Evolutionary conservation across 148 eudicot species (phyloP), one percentile per base, ranked within the genome.

Genomic region (Camellia japonica): DNA sequence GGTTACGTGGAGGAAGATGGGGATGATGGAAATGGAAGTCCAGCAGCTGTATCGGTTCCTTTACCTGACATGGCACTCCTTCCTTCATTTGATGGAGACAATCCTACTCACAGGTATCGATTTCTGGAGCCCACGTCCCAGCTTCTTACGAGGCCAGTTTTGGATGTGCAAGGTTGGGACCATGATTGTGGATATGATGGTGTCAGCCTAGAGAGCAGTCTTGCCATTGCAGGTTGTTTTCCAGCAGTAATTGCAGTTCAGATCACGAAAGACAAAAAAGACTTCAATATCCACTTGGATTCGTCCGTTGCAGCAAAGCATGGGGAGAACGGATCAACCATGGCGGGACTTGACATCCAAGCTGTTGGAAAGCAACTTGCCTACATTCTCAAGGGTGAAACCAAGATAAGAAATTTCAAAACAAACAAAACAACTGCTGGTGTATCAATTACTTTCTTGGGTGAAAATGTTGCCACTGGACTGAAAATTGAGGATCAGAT

Each of bases 211-310:
- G 81, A 79, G 59, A 63, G 62, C 10, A 60, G 56, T 79, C 59
- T 71, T 8, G 77, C 81, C 0, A 71, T 79, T 9, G 68, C 76
- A 0, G 60, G 69, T 20, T 5, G 52, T 38, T 72, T 83, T 20
- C 88, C 86, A 15, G 78, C 83, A 5, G 78, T 61, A 5, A 65
- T 81, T 13, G 74, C 78, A 3, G 80, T 70, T n/a, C 84, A 81
- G 71, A 65, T 86, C 55, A 73, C 79, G 12, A 81, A 86, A 72
- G 88, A 86, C 55, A 86, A 80, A 62, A 80, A 80, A 47, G 84
- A 78, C n/a, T 81, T 83, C 80, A 75, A 66, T 14, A 58, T 86
- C 80, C 68, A 68, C 56, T 75, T 81, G 30, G 80, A 78, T 59
- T 86, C 88, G 13, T 81, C 82, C 1, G 62, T 80, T 5, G 64